These are phyloP conservation scores for Pestalotiopsis sp. DNA, from an alignment of 2,329 filamentous ascomycete genomes.

Conservation along the genomic window DNA sequence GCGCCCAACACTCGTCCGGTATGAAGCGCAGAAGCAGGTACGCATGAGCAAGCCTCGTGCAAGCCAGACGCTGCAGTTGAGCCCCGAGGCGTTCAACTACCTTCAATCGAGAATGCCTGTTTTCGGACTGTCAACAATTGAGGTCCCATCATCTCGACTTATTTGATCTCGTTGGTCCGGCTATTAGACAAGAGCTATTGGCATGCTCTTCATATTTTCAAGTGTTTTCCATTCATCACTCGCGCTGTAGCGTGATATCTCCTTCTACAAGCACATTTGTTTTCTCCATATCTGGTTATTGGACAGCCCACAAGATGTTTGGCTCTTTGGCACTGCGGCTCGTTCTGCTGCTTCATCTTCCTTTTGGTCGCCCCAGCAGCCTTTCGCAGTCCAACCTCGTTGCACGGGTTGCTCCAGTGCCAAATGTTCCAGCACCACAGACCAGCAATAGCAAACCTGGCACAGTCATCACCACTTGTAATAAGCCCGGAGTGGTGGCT, in stretches of 20 bases:
- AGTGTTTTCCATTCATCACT: not conserved
- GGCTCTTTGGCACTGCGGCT: not conserved
- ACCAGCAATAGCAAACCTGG: not conserved
- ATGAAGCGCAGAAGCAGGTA: not conserved
- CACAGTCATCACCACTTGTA: slow-evolving; percentile 17
- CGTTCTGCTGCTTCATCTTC: not conserved
- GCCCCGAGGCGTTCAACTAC: not conserved
- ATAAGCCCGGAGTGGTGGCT: slow-evolving; percentile 20
- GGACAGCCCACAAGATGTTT: not conserved
- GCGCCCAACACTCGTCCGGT: not conserved
- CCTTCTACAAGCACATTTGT: not conserved
- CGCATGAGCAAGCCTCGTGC: not conserved
- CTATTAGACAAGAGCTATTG: not conserved
- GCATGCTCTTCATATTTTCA: not conserved
- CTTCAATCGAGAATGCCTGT: not conserved
- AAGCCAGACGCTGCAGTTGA: not conserved
- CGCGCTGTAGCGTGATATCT: not conserved
- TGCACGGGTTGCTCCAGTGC: not conserved
- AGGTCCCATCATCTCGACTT: not conserved
- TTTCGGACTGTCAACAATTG: not conserved
- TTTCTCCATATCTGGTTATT: not conserved
- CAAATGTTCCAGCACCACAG: not conserved
- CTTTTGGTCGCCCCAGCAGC: not conserved
- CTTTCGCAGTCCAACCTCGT: not conserved
- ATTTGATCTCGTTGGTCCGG: not conserved